A percentile compares a stretch with the other conserved stretches of the same genome.
phyloP scores from a whole-genome alignment of 352 stramenopile species.

The Globisporangium echinulatum region DNA sequence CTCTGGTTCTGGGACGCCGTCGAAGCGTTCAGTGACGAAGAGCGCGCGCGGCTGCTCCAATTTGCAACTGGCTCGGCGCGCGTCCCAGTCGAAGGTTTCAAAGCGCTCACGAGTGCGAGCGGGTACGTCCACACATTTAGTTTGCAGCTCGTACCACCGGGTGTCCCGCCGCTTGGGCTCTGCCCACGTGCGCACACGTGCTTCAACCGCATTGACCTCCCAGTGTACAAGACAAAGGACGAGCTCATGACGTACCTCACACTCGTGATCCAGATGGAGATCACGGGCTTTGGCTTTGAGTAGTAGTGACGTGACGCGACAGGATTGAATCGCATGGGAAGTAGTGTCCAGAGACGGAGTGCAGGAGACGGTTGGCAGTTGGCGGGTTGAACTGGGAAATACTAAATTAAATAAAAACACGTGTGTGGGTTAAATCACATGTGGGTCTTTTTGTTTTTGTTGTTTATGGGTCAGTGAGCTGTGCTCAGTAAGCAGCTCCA shows the following conservation, averaged over 20 bases:
- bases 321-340: no score
- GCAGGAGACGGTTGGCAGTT: no score
- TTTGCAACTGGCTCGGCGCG: slow-evolving; percentile 97
- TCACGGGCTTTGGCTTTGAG: slow-evolving; percentile 74
- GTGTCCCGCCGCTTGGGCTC: slow-evolving; percentile 39
- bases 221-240: slow-evolving; percentile 68
- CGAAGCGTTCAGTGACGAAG: slow-evolving; percentile 79
- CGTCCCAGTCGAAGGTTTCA: slow-evolving; percentile 86
- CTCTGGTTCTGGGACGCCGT: slow-evolving; percentile 91
- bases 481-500: no score
- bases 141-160: slow-evolving; percentile 55
- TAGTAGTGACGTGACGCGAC: slow-evolving; percentile 3
- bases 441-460: no score
- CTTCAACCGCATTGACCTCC: slow-evolving; percentile 86
- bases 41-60: slow-evolving; percentile 95
- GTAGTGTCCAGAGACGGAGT: no score
- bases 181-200: slow-evolving; percentile 83
- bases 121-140: slow-evolving; percentile 79
- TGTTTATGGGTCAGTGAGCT: no score
- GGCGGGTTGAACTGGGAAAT: no score
- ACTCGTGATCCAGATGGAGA: slow-evolving; percentile 83
- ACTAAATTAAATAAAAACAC: no score
- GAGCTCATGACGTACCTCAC: slow-evolving; percentile 84
- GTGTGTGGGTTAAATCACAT: no score
- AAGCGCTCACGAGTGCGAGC: slow-evolving; percentile 69